Percentiles rank a stretch among this genome's conserved stretches.
phyloP scores from a whole-genome alignment of 139 green algal species.

The Desmodesmus armatus region DNA sequence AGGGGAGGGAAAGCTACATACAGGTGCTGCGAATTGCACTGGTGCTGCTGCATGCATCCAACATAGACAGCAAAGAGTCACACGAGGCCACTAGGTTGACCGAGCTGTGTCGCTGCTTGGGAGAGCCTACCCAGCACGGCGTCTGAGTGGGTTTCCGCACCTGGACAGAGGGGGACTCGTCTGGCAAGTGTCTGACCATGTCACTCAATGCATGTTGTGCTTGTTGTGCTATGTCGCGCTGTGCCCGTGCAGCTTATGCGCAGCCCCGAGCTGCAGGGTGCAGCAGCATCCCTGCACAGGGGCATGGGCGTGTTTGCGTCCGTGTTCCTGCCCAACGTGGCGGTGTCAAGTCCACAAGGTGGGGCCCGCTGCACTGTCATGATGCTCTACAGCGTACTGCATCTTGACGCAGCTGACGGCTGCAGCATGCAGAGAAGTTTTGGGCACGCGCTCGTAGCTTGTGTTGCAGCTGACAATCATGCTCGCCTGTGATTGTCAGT shows the following conservation, averaged over 20 bases:
- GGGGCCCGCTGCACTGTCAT: neutral
- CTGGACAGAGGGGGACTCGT: neutral
- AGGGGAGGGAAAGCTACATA: neutral
- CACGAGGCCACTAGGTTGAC: neutral
- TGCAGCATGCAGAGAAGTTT: neutral
- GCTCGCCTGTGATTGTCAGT: neutral
- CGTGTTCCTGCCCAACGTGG: neutral
- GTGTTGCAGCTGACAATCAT: neutral
- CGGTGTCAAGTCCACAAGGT: neutral
- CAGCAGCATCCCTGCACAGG: neutral
- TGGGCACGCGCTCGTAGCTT: neutral
- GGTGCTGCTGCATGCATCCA: neutral
- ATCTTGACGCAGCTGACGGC: neutral
- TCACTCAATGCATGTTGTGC: neutral
- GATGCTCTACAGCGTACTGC: neutral
- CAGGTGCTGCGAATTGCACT: neutral
- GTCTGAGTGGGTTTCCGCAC: neutral
- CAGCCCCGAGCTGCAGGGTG: neutral
- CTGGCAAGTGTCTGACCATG: neutral
- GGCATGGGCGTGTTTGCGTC: neutral
- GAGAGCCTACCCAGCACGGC: neutral
- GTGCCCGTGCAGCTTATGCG: neutral
- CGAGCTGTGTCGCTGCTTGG: neutral
- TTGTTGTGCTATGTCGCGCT: neutral
- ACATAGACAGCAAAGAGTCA: neutral